Evolutionary conservation across 495 filamentous ascomycete species (phyloP).

Genomic region (Penicillium paradoxum): DNA sequence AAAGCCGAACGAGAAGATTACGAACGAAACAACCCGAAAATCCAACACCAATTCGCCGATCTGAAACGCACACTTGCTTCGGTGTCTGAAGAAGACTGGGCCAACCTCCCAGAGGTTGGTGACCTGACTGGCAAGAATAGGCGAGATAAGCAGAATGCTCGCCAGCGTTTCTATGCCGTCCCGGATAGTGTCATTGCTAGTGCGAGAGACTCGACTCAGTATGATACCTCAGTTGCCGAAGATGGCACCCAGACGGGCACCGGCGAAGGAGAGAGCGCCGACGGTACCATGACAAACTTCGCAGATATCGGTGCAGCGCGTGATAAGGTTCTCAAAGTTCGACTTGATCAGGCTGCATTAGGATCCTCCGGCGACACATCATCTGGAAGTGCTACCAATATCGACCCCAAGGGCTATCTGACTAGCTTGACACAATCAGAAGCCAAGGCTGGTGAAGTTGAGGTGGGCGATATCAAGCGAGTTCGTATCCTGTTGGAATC

Average conservation of each 20-base stretch:
- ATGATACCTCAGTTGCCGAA: slow-evolving; percentile 79
- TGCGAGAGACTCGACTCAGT: slow-evolving; percentile 70
- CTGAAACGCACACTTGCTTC: slow-evolving; percentile 83
- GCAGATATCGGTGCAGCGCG: slow-evolving; percentile 94
- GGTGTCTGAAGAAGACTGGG: slow-evolving; percentile 95
- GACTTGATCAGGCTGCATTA: slow-evolving; percentile 81
- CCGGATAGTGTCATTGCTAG: slow-evolving; percentile 93
- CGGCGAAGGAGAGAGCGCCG: slow-evolving; percentile 47
- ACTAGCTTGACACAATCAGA: slow-evolving; percentile 81
- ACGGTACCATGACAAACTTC: slow-evolving; percentile 95
- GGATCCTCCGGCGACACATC: slow-evolving; percentile 64
- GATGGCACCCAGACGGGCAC: slow-evolving; percentile 56
- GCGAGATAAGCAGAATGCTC: slow-evolving; percentile 72
- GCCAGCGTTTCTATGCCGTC: slow-evolving; percentile 90
- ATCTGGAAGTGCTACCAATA: slow-evolving; percentile 78
- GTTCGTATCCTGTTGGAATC: slow-evolving; percentile 91
- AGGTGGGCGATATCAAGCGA: slow-evolving; percentile 92
- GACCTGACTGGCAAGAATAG: slow-evolving; percentile 93
- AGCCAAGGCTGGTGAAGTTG: slow-evolving; percentile 68
- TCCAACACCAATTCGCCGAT: slow-evolving; percentile 97
- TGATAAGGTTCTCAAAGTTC: slow-evolving; percentile 87
- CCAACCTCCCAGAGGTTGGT: slow-evolving; percentile 88
- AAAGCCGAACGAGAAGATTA: slow-evolving; percentile 86
- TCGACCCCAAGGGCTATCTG: slow-evolving; percentile 94
- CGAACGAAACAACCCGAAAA: slow-evolving; percentile 95